A percentile compares a stretch with the other conserved stretches of the same genome.
Evolutionary conservation across 495 filamentous ascomycete genomes (phyloP).

Genomic region (Elaphomyces granulatus): DNA sequence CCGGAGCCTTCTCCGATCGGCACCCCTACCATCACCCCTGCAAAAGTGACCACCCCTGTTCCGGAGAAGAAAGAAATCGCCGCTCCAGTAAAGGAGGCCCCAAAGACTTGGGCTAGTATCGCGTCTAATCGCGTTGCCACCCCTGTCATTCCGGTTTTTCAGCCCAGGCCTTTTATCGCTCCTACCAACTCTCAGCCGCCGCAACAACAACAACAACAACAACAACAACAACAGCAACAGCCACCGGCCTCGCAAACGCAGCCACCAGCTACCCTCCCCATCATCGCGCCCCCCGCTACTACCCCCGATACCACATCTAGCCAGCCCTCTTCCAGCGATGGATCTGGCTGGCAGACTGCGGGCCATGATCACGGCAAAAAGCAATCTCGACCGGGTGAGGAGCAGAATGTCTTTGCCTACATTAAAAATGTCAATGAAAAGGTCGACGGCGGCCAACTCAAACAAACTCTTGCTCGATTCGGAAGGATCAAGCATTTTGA

Average conservation of each 20-base stretch:
- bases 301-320: conserved; percentile 21
- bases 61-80: conserved; percentile 36
- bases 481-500: conserved; percentile 80
- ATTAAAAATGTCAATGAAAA: conserved; percentile 89
- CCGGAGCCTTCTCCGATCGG: conserved; percentile 35
- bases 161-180: neutral
- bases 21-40: conserved; percentile 17
- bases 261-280: conserved; percentile 17
- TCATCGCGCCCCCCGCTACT: conserved; percentile 20
- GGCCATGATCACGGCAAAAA: conserved; percentile 63
- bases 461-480: conserved; percentile 47
- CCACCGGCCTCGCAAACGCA: conserved; percentile 27
- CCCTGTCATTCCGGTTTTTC: neutral
- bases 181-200: conserved; percentile 12
- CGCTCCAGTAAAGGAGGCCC: conserved; percentile 34
- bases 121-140: conserved; percentile 27
- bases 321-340: conserved; percentile 33
- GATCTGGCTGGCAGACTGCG: conserved; percentile 66
- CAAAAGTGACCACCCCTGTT: conserved; percentile 33
- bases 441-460: conserved; percentile 54
- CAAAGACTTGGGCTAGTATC: conserved; percentile 88
- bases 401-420: conserved; percentile 62
- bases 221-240: conserved; percentile 22
- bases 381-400: conserved; percentile 51
- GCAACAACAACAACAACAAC: conserved; percentile 26